Conservation (phyloP, 371 early-diverging fungal genomes). For the Lichtheimia hyalospora region DNA sequence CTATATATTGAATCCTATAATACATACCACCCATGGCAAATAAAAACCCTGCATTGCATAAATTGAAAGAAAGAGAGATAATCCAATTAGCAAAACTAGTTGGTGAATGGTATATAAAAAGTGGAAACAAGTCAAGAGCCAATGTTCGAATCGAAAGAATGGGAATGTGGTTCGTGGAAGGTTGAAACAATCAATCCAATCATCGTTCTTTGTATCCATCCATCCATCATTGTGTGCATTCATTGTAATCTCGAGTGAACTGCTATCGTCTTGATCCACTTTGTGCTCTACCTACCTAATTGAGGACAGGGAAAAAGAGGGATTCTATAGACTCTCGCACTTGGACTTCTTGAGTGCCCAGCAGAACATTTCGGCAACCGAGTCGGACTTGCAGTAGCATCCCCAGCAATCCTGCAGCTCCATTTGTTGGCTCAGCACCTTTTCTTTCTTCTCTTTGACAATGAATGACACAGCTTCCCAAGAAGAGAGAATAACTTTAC, state of each 20-base stretch:
- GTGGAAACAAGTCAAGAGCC: neutral
- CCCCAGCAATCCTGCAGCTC: too few relatives aligned
- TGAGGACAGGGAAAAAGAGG: too few relatives aligned
- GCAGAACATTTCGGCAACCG: too few relatives aligned
- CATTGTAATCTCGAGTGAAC: neutral
- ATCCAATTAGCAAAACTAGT: neutral
- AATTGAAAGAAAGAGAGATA: neutral
- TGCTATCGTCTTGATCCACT: too few relatives aligned
- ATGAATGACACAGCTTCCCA: neutral
- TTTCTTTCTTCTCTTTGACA: neutral
- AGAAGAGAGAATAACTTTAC: slow-evolving; percentile 11
- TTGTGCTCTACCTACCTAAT: too few relatives aligned
- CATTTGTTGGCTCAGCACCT: neutral
- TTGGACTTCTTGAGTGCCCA: too few relatives aligned
- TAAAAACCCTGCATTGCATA: slow-evolving; percentile 2
- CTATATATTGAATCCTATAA: neutral
- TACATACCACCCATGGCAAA: slow-evolving; percentile 27
- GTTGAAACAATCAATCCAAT: neutral
- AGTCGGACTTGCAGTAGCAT: too few relatives aligned
- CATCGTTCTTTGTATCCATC: slow-evolving; percentile 2
- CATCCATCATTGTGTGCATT: slow-evolving; percentile 9
- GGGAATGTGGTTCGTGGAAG: neutral
- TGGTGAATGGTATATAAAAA: neutral
- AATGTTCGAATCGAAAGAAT: neutral
- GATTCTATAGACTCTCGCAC: too few relatives aligned